phyloP scores from a whole-genome alignment of 768 basidiomycete species.

The Boletus rex-veris region DNA sequence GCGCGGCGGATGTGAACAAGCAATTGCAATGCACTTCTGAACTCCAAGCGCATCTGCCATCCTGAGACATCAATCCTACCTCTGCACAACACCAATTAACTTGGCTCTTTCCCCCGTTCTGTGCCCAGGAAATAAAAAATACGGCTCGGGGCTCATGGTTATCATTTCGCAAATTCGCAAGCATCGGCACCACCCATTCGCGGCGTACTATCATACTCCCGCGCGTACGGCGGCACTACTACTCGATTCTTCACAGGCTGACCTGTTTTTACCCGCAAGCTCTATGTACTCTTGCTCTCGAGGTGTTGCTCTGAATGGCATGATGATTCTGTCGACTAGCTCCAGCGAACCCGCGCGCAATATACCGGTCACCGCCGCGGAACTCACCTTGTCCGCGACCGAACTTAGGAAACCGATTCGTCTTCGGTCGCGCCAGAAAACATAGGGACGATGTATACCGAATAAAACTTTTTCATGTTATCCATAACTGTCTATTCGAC shows the following conservation, averaged over 20 bases:
- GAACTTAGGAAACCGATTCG: not conserved
- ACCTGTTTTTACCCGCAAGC: not conserved
- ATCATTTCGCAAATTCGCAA: not conserved
- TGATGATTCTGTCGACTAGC: not conserved
- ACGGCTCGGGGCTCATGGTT: not conserved
- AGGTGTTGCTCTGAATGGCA: not conserved
- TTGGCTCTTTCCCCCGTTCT: no score
- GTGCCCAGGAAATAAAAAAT: not conserved
- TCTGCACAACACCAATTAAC: not conserved
- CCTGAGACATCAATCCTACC: conserved; percentile 13
- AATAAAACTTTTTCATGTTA: not conserved
- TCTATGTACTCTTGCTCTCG: not conserved
- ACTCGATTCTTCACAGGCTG: not conserved
- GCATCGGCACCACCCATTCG: not conserved
- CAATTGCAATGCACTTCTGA: conserved; percentile 1
- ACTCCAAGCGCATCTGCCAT: conserved; percentile 19
- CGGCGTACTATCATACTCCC: not conserved
- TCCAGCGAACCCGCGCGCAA: no score
- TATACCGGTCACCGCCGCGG: no score
- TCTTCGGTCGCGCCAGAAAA: not conserved
- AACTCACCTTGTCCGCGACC: not conserved
- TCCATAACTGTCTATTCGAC: not conserved
- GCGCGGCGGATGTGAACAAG: conserved; percentile 28
- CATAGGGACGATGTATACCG: not conserved
- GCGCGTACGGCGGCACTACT: not conserved